A percentile compares a stretch with the other conserved stretches of the same genome.
These are phyloP conservation scores for Lagenaria siceraria DNA, from an alignment of 306 rosid genomes.

Conservation along the genomic window DNA sequence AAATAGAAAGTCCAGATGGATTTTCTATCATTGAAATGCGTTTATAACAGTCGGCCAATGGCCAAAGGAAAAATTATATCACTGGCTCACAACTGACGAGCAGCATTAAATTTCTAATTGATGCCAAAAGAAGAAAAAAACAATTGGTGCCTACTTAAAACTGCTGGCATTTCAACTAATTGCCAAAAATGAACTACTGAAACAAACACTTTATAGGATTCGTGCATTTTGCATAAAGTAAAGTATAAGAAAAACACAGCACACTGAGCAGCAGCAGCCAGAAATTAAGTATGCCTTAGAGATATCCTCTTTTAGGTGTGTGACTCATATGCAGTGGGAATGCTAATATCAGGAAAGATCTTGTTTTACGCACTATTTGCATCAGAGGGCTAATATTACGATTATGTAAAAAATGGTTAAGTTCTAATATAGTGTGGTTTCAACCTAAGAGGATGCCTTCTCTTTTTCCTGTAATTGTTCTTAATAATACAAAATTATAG, in stretches of 20 bases:
- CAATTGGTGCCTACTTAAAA: not conserved
- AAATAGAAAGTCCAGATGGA: not conserved
- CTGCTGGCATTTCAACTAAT: not conserved
- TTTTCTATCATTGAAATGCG: not conserved
- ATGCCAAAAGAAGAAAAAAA: not conserved
- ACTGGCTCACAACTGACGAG: not conserved
- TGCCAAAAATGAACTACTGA: not conserved
- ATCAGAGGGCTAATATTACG: too few species aligned
- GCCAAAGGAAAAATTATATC: not conserved
- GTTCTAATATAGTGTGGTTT: too few species aligned
- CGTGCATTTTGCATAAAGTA: not conserved
- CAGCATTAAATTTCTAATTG: not conserved
- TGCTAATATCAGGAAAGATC: not conserved
- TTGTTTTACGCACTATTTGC: not conserved
- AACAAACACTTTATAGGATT: not conserved
- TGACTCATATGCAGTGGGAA: not conserved
- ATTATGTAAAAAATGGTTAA: too few species aligned
- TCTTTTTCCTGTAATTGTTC: too few species aligned
- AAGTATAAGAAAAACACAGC: not conserved
- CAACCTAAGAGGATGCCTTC: too few species aligned
- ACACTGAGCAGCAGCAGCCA: not conserved
- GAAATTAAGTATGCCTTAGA: not conserved
- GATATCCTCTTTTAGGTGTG: not conserved
- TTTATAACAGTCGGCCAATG: not conserved
- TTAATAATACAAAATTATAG: too few species aligned